A percentile compares a stretch with the other conserved stretches of the same genome.
phyloP scores from a whole-genome alignment of 2,329 filamentous ascomycete genomes.

The Fusarium sp. region DNA sequence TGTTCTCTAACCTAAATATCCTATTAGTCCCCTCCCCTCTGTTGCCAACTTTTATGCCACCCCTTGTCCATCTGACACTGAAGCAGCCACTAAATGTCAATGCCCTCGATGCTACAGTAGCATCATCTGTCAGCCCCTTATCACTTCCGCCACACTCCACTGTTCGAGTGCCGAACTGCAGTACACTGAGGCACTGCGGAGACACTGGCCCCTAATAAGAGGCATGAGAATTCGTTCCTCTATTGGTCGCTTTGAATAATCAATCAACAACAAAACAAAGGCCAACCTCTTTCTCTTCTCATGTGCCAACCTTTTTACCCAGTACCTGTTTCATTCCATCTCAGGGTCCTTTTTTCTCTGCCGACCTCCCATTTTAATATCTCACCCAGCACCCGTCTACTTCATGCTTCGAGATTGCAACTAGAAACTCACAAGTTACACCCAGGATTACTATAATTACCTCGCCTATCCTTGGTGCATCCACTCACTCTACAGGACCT shows the following conservation, averaged over 20 bases:
- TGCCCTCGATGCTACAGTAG: conserved; percentile 17
- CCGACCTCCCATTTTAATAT: neutral
- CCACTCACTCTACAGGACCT: conserved; percentile 1
- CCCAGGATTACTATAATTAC: conserved; percentile 14
- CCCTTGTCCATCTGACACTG: conserved; percentile 12
- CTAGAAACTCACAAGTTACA: neutral
- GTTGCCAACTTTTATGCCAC: conserved; percentile 28
- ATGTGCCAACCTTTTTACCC: conserved; percentile 23
- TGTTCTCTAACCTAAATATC: conserved; percentile 26
- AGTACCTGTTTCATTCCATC: conserved; percentile 34
- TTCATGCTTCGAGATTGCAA: conserved; percentile 11
- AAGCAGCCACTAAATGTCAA: conserved; percentile 36
- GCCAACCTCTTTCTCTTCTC: conserved; percentile 22
- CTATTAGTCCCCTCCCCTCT: conserved; percentile 13
- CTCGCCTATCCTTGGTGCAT: conserved; percentile 1
- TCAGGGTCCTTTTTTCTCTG: conserved; percentile 18
- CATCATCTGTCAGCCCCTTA: conserved; percentile 26
- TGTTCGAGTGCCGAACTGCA: conserved; percentile 10
- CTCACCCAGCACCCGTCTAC: conserved; percentile 4
- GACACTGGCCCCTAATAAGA: conserved; percentile 22
- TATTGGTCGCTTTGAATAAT: conserved; percentile 29
- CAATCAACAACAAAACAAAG: conserved; percentile 41
- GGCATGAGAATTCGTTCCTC: neutral
- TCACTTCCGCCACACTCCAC: conserved; percentile 20
- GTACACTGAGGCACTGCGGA: conserved; percentile 2